Evolutionary conservation across 2,329 filamentous ascomycete species (phyloP).

Genomic region (Ophiostoma ips): DNA sequence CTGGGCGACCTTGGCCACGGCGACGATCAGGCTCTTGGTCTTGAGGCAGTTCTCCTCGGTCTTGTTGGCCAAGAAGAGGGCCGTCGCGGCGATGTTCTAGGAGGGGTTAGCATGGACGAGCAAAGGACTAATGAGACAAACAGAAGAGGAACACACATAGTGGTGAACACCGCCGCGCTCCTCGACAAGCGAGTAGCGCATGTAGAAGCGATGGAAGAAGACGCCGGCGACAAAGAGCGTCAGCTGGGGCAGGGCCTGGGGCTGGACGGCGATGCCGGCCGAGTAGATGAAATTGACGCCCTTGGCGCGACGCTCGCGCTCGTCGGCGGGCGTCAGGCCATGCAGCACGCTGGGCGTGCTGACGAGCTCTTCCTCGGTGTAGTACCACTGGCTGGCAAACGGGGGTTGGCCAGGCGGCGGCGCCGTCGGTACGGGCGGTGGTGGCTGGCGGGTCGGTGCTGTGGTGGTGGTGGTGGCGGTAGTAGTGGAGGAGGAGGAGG

Average conservation of each 20-base stretch:
- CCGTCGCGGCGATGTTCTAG: constrained; percentile 76
- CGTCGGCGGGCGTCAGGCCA: constrained; percentile 62
- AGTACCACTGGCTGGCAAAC: constrained; percentile 66
- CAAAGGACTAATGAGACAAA: background rate
- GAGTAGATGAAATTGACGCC: constrained; percentile 95
- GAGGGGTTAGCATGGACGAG: too few species aligned
- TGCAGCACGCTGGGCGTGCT: constrained; percentile 76
- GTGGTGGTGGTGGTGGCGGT: too few species aligned
- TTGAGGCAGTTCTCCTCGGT: constrained; percentile 95
- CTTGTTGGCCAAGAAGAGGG: constrained; percentile 89
- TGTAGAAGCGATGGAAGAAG: constrained; percentile 93
- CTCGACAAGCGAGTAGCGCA: constrained; percentile 71
- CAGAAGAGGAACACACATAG: constrained; percentile 46
- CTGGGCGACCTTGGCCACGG: constrained; percentile 85
- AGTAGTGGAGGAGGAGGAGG: too few species aligned
- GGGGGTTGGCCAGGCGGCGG: constrained; percentile 8
- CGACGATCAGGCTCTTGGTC: constrained; percentile 86
- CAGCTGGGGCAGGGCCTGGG: constrained; percentile 55
- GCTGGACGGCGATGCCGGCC: constrained; percentile 77
- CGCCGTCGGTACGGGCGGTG: background rate
- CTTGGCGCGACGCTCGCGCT: constrained; percentile 70
- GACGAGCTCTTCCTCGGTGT: constrained; percentile 67
- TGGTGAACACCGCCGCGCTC: constrained; percentile 72
- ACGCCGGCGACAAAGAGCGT: constrained; percentile 85
- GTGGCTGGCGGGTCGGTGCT: background rate